Percentiles rank a stretch among this genome's conserved stretches.
phyloP scores from a whole-genome alignment of 768 basidiomycete genomes.

The Tephrocybe rancida region DNA sequence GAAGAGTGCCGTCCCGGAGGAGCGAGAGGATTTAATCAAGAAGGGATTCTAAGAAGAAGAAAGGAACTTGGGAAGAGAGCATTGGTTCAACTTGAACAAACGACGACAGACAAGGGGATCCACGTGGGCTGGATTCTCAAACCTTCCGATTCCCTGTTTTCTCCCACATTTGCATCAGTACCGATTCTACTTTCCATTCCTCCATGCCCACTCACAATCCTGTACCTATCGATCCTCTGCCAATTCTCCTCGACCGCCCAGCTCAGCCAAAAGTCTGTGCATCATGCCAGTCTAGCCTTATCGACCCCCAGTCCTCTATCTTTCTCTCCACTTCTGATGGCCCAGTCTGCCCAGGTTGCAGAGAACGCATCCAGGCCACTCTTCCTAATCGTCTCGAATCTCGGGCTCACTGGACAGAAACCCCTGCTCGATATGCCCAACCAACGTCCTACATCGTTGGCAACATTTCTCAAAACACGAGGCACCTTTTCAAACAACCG shows the following conservation, averaged over 20 bases:
- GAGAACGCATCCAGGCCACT: slow-evolving; percentile 34
- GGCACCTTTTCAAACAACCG: slow-evolving; percentile 21
- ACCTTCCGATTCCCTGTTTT: background rate
- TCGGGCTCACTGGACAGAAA: slow-evolving; percentile 25
- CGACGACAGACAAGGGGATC: background rate
- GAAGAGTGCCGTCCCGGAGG: background rate
- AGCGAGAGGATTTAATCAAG: background rate
- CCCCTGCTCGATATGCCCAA: slow-evolving; percentile 26
- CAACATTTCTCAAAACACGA: slow-evolving; percentile 30
- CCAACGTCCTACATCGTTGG: slow-evolving; percentile 25
- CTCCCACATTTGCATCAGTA: background rate
- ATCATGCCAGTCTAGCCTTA: slow-evolving; percentile 42
- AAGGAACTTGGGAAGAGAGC: background rate
- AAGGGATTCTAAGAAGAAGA: background rate
- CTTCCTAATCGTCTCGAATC: slow-evolving; percentile 10
- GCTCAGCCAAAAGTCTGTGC: slow-evolving; percentile 46
- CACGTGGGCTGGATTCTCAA: slow-evolving; percentile 20
- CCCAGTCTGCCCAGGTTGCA: slow-evolving; percentile 52
- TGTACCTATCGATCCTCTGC: slow-evolving; percentile 23
- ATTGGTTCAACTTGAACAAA: background rate
- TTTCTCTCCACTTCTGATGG: slow-evolving; percentile 26
- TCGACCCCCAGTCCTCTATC: slow-evolving; percentile 29
- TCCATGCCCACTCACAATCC: slow-evolving; percentile 55
- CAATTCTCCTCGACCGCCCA: slow-evolving; percentile 24
- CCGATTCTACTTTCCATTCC: slow-evolving; percentile 19